Evolutionary conservation across 164 flowering plant species (phyloP), one percentile per base, ranked within the genome.

Genomic region (Piper betle): DNA sequence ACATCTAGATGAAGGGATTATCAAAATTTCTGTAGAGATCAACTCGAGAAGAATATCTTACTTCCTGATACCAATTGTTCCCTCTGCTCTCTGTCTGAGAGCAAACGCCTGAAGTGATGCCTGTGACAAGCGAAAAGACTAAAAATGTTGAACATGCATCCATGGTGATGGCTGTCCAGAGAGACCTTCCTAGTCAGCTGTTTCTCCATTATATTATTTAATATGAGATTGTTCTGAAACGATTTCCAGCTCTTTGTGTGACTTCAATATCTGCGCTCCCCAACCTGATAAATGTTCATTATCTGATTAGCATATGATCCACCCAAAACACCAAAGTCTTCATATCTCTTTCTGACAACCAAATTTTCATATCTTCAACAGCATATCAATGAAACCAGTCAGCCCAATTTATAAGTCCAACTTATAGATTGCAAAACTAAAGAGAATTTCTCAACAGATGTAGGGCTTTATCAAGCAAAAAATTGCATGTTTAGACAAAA

Each of bases 131-230:
- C 73, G 20, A 88, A 78, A 59, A 74, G 56, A 46, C 80, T 80
- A 64, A 82, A 57, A 38, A 88, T 25, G 15, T 81, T 77, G 78
- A 77, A 73, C 66, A 78, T 63, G 63, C 91, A 83, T 19, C 93
- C 76, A 4, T 79, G 82, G 57, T 71, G 72, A 33, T 75, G 63
- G 13, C 53, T 64, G 61, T 75, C 67, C 15, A 70, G 55, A 33
- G 78, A 68, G n/a, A 55, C 53, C 18, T 64, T 61, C 7, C 64
- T 62, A 55, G 64, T 43, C 68, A 78, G 63, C 3, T 66, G 68
- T 63, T 66, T 78, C 60, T 73, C 82, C 93, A 82, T 83, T 17
- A 58, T 43, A 54, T 46, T 46, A 46, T 10, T 46, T 10, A 46
- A 9, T 46, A 0, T 25, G 33, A 25, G 33, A 46, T 10, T 12